phyloP scores from a whole-genome alignment of 129 eudicot species.

The Helichrysum umbraculigerum region DNA sequence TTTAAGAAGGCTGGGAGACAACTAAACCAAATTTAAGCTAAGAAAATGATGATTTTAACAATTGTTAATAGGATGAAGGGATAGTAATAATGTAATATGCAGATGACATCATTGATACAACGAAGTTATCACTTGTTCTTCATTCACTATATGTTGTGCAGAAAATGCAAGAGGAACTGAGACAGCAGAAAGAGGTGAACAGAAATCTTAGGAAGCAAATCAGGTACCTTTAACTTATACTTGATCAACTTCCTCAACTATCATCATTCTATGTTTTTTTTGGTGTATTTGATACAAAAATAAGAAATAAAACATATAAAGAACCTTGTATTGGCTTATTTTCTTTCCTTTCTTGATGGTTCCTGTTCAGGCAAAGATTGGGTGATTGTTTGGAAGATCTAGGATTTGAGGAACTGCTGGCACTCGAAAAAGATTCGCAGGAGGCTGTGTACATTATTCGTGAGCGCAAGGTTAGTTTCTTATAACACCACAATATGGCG shows the following conservation, averaged over 20 bases:
- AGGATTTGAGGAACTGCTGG: slow-evolving; percentile 49
- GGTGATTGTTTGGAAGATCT: slow-evolving; percentile 74
- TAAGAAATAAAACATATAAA: too few species aligned
- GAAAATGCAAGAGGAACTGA: slow-evolving; percentile 81
- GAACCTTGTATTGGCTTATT: too few species aligned
- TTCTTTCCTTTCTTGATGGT: background rate
- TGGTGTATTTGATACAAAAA: background rate
- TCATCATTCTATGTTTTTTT: background rate
- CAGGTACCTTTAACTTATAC: slow-evolving; percentile 43
- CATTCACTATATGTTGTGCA: slow-evolving; percentile 19
- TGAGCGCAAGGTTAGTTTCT: slow-evolving; percentile 51
- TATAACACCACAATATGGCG: too few species aligned
- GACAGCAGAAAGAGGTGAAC: slow-evolving; percentile 68
- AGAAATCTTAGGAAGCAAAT: slow-evolving; percentile 66
- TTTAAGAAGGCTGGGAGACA: background rate
- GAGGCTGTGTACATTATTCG: slow-evolving; percentile 57
- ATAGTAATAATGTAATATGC: background rate
- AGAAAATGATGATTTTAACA: background rate
- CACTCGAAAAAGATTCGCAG: slow-evolving; percentile 65
- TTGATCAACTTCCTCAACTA: background rate
- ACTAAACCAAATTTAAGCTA: background rate
- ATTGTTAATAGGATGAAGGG: background rate
- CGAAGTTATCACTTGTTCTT: background rate
- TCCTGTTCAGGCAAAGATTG: slow-evolving; percentile 57
- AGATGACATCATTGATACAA: background rate